A percentile compares a stretch with the other conserved stretches of the same genome.
phyloP scores from a whole-genome alignment of 2,329 filamentous ascomycete genomes.

The Paracamarosporium sp. region DNA sequence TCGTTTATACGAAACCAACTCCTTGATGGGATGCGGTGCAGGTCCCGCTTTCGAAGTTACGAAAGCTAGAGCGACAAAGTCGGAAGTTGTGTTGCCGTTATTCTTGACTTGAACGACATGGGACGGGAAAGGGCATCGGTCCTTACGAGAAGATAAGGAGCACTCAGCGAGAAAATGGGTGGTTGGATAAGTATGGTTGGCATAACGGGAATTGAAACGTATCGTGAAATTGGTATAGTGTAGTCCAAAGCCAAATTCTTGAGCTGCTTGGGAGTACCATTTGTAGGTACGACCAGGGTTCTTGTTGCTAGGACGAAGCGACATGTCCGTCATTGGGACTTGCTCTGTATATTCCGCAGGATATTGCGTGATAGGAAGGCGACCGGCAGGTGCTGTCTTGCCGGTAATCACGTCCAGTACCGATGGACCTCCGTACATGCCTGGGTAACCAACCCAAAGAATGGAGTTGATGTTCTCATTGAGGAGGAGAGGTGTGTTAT shows the following conservation, averaged over 20 bases:
- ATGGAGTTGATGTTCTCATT: slow-evolving; percentile 59
- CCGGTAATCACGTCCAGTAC: slow-evolving; percentile 63
- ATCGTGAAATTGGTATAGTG: slow-evolving; percentile 64
- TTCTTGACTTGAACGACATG: slow-evolving; percentile 55
- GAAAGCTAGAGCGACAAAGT: slow-evolving; percentile 62
- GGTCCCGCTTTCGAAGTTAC: slow-evolving; percentile 57
- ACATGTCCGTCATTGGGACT: slow-evolving; percentile 64
- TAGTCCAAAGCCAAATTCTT: slow-evolving; percentile 63
- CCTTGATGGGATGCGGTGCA: slow-evolving; percentile 60
- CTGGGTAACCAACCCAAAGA: slow-evolving; percentile 66
- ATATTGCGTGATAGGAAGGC: slow-evolving; percentile 64
- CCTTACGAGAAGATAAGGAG: slow-evolving; percentile 27
- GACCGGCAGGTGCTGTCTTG: slow-evolving; percentile 57
- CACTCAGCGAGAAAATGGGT: slow-evolving; percentile 42
- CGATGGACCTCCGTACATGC: slow-evolving; percentile 65
- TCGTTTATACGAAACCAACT: slow-evolving; percentile 59
- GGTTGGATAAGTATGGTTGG: slow-evolving; percentile 40
- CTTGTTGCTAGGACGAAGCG: slow-evolving; percentile 53
- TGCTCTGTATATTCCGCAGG: slow-evolving; percentile 58
- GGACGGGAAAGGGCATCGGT: slow-evolving; percentile 49
- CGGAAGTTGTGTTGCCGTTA: slow-evolving; percentile 54
- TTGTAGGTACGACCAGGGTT: slow-evolving; percentile 65
- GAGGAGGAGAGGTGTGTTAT: slow-evolving; percentile 57
- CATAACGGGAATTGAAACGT: slow-evolving; percentile 18
- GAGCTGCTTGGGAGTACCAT: slow-evolving; percentile 61